These are phyloP conservation scores for Eremomyces bilateralis DNA, from an alignment of 495 filamentous ascomycete genomes.

Conservation along the genomic window DNA sequence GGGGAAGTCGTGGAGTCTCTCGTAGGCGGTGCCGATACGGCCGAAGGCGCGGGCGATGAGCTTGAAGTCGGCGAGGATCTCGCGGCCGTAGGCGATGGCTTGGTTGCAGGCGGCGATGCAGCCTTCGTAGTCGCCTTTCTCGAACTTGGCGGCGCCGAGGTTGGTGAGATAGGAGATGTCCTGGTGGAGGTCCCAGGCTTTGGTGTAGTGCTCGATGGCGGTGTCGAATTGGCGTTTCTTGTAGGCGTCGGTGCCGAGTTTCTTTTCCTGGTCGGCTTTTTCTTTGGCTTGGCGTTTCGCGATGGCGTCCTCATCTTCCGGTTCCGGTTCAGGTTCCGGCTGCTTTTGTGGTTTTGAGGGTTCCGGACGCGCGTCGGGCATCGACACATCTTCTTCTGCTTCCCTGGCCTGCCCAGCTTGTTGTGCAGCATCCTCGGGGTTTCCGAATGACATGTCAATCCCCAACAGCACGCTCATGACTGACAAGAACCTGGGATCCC, in stretches of 20 bases:
- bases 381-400: slow-evolving; percentile 52
- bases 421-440: slow-evolving; percentile 20
- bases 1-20: slow-evolving; percentile 62
- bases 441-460: slow-evolving; percentile 39
- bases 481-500: slow-evolving; percentile 79
- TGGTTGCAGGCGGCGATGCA: slow-evolving; percentile 69
- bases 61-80: slow-evolving; percentile 86
- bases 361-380: slow-evolving; percentile 30
- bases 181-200: slow-evolving; percentile 86
- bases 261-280: slow-evolving; percentile 87
- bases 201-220: slow-evolving; percentile 85
- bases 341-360: slow-evolving; percentile 33
- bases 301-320: slow-evolving; percentile 56
- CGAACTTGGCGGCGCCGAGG: slow-evolving; percentile 77
- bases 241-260: slow-evolving; percentile 80
- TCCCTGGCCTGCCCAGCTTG: slow-evolving; percentile 24
- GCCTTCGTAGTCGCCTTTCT: slow-evolving; percentile 81
- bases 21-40: slow-evolving; percentile 73
- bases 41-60: slow-evolving; percentile 75
- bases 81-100: slow-evolving; percentile 73
- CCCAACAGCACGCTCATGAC: slow-evolving; percentile 87
- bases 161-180: slow-evolving; percentile 98
- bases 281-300: slow-evolving; percentile 78
- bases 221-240: slow-evolving; percentile 93
- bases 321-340: slow-evolving; percentile 40